Conservation (phyloP, 2,329 filamentous ascomycete species). For the Cercospora zeina region DNA sequence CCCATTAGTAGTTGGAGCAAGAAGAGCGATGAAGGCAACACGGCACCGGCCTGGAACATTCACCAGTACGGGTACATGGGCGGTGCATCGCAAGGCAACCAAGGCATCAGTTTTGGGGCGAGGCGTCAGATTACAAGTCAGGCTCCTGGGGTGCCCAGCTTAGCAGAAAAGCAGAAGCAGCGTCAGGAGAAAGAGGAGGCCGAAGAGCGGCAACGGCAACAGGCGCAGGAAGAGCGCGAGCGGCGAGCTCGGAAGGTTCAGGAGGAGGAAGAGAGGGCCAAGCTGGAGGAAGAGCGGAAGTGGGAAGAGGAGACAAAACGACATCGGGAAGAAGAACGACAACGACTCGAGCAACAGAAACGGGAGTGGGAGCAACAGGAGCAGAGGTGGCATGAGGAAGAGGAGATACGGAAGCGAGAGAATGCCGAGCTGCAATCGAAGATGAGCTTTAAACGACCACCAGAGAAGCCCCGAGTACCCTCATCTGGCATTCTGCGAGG, state of each 20-base stretch:
- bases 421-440: conserved; percentile 71
- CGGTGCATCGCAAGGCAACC: conserved; percentile 90
- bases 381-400: conserved; percentile 72
- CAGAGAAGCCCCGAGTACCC: conserved; percentile 50
- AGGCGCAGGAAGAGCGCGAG: conserved; percentile 55
- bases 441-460: conserved; percentile 64
- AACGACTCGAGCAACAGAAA: conserved; percentile 66
- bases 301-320: conserved; percentile 67
- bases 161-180: conserved; percentile 79
- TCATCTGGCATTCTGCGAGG: conserved; percentile 65
- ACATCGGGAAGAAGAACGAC: conserved; percentile 59
- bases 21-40: conserved; percentile 74
- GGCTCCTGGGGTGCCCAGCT: conserved; percentile 72
- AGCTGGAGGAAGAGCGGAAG: conserved; percentile 62
- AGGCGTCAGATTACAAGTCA: conserved; percentile 89
- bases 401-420: conserved; percentile 68
- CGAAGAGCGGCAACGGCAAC: conserved; percentile 53
- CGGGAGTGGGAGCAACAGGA: conserved; percentile 77
- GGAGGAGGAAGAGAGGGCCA: conserved; percentile 64
- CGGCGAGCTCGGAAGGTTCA: conserved; percentile 50
- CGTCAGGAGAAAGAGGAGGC: conserved; percentile 58
- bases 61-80: conserved; percentile 98
- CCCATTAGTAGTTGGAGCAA: conserved; percentile 90
- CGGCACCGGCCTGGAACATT: conserved; percentile 94
- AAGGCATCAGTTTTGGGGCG: conserved; percentile 89